Evolutionary conservation across 2,329 filamentous ascomycete genomes (phyloP).

Genomic region (Talaromyces sp.): DNA sequence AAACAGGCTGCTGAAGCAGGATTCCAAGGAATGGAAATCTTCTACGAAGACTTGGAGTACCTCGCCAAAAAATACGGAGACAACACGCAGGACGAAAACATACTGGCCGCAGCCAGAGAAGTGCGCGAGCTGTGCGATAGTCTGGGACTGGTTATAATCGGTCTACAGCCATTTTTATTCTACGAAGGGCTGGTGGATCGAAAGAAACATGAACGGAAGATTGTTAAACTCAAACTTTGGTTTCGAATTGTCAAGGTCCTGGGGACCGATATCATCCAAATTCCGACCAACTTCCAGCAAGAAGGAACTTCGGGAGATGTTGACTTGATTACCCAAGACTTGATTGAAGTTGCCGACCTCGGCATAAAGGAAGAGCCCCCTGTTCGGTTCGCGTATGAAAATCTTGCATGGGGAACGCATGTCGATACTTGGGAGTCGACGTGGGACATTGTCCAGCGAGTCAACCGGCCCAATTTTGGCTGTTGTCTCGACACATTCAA

Average conservation of each 20-base stretch:
- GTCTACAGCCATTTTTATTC: conserved; percentile 66
- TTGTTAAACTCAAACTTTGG: conserved; percentile 63
- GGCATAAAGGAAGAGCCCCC: conserved; percentile 50
- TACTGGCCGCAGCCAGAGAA: conserved; percentile 53
- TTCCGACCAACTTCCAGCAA: conserved; percentile 62
- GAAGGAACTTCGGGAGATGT: conserved; percentile 42
- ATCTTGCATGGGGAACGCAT: conserved; percentile 63
- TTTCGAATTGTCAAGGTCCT: conserved; percentile 57
- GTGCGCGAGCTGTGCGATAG: conserved; percentile 44
- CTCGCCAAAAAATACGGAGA: conserved; percentile 46
- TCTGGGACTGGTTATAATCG: conserved; percentile 24
- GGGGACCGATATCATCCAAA: conserved; percentile 58
- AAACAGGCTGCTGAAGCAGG: conserved; percentile 59
- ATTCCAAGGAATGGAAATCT: conserved; percentile 67
- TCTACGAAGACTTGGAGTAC: conserved; percentile 68
- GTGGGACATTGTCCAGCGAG: conserved; percentile 61
- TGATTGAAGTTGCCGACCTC: conserved; percentile 60
- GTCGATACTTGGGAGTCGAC: conserved; percentile 63
- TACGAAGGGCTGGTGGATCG: conserved; percentile 65
- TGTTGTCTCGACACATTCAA: conserved; percentile 73
- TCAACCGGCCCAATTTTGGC: conserved; percentile 66
- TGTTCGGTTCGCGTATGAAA: conserved; percentile 68
- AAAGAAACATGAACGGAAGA: conserved; percentile 42
- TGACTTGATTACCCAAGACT: conserved; percentile 54
- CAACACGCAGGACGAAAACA: conserved; percentile 37